Conservation (phyloP, 192 early-diverging fungal genomes). For the Coemansia sp. region DNA sequence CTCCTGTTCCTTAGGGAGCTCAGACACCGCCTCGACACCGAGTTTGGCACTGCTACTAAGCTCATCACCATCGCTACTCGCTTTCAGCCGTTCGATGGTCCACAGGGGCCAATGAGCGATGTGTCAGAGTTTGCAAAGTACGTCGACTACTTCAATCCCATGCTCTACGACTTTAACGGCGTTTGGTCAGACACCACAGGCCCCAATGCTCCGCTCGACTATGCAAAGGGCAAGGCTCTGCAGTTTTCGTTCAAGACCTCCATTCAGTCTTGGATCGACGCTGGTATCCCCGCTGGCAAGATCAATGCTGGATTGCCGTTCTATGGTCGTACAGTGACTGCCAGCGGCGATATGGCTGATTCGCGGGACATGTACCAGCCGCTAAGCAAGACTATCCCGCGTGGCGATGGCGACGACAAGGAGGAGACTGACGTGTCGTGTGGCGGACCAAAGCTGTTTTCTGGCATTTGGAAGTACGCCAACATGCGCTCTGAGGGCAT, state of each 20-base stretch:
- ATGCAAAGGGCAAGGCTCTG: constrained; percentile 26
- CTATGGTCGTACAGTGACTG: constrained; percentile 64
- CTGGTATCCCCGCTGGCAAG: constrained; percentile 63
- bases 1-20: constrained; percentile 63
- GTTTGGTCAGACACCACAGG: constrained; percentile 64
- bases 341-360: constrained; percentile 26
- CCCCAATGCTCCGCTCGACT: constrained; percentile 64
- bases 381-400: constrained; percentile 47
- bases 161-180: constrained; percentile 72
- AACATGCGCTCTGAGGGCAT: constrained; percentile 65
- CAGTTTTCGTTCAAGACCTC: constrained; percentile 51
- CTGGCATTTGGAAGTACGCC: constrained; percentile 70
- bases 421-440: constrained; percentile 41
- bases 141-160: constrained; percentile 69
- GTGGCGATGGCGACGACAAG: constrained; percentile 61
- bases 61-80: constrained; percentile 68
- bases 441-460: constrained; percentile 52
- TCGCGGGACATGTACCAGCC: constrained; percentile 39
- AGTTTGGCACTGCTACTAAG: constrained; percentile 48
- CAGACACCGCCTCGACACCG: constrained; percentile 50
- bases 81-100: constrained; percentile 63
- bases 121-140: constrained; percentile 62
- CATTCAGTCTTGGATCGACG: constrained; percentile 59
- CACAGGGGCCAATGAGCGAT: constrained; percentile 55
- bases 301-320: constrained; percentile 64